Evolutionary conservation across 148 eudicot species (phyloP), one percentile per base, ranked within the genome.

Genomic region (Rhododendron molle): DNA sequence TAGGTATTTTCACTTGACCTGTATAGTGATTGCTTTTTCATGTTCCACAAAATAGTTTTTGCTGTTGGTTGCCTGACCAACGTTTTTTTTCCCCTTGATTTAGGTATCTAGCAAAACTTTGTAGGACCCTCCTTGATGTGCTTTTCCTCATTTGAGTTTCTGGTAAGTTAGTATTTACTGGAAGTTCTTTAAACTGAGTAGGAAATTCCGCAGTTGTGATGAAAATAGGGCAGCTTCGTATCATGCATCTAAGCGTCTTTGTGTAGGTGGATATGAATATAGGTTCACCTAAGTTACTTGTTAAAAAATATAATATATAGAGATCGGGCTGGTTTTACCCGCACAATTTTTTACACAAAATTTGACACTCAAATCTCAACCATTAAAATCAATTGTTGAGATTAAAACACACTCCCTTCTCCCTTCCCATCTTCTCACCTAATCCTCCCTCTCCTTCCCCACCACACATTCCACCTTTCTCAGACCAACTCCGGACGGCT

Each of bases 61-160:
- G 16, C 74, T 69, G 44, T 85, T 88, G 90, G 85, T 85, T 85
- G 85, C 92, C 94, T 93, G 90, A 94, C 93, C 89, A 82, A 46
- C 71, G 85, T 88, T 89, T 32, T 32, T 32, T 32, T 32, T 86
- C 84, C 88, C 92, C 92, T 91, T 96, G 93, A 88, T 88, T 89
- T 96, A 96, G 98, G 94, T 94, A 93, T 92, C 98, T 96, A 94
- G 88, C 91, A 86, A 85, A 86, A 81, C 84, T n/a, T 78, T 81
- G 74, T 90, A 91, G 89, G 88, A 54, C 84, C 85, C 87, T 89
- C 87, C 92, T 92, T 91, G 91, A 90, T 91, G 93, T 87, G 90
- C 88, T 87, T 90, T 86, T 88, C 86, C 86, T 77, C 71, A 86
- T 80, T 90, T 89, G 86, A 85, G 81, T 74, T 50, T 82, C 85